These are phyloP conservation scores for Stevia rebaudiana DNA, from an alignment of 140 eudicot species.

Conservation along the genomic window DNA sequence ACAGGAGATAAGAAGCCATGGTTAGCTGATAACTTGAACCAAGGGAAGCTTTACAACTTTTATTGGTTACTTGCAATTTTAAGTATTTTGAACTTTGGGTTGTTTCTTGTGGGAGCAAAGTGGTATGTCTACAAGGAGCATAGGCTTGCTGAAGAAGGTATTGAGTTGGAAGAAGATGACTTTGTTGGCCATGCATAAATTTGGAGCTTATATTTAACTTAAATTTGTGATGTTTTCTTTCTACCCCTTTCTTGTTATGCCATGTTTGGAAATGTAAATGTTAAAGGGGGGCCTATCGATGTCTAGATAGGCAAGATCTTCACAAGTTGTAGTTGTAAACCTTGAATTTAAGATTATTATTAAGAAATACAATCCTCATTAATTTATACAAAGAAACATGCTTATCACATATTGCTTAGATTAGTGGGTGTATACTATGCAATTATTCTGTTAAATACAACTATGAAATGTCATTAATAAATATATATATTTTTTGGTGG, in stretches of 20 bases:
- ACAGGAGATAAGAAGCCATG: slow-evolving; percentile 41
- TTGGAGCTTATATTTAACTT: slow-evolving; percentile 11
- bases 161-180: slow-evolving; percentile 42
- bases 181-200: slow-evolving; percentile 31
- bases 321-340: no score
- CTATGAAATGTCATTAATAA: no score
- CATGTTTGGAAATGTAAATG: no score
- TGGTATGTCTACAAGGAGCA: slow-evolving; percentile 58
- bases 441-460: no score
- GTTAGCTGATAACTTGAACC: slow-evolving; percentile 54
- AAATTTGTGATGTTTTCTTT: slow-evolving; percentile 10
- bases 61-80: slow-evolving; percentile 53
- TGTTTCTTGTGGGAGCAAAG: slow-evolving; percentile 36
- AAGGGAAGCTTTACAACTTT: slow-evolving; percentile 56
- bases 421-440: no score
- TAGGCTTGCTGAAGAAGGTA: slow-evolving; percentile 44
- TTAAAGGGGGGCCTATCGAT: no score
- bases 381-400: no score
- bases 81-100: slow-evolving; percentile 35
- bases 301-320: no score
- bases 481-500: no score
- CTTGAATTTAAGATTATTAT: no score
- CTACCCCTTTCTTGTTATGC: slow-evolving; percentile 9
- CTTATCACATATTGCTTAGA: no score
- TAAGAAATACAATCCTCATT: no score